Evolutionary conservation across 2,329 filamentous ascomycete genomes (phyloP).

Genomic region (Neofusicoccum kwambonambiense): DNA sequence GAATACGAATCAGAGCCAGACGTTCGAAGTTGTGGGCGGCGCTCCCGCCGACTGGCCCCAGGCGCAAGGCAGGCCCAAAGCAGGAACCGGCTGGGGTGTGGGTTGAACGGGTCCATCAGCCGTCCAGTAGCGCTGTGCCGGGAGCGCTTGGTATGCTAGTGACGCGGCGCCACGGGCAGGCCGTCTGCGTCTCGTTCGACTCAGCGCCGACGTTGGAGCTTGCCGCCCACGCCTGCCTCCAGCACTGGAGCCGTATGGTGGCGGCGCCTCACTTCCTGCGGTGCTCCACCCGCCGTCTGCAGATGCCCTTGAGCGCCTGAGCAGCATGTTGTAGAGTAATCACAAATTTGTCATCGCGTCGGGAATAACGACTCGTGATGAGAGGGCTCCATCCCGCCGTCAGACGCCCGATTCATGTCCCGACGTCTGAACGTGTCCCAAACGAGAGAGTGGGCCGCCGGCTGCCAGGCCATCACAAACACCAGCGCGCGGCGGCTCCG

Average conservation of each 20-base stretch:
- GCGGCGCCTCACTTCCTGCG: neutral
- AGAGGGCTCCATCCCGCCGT: neutral
- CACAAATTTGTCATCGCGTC: conserved; percentile 4
- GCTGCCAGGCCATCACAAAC: too few species aligned
- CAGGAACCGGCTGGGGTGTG: neutral
- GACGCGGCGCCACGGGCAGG: conserved; percentile 1
- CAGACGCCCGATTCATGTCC: conserved; percentile 7
- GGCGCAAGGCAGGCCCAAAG: neutral
- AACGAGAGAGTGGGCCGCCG: neutral
- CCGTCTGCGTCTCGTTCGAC: neutral
- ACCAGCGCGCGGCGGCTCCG: too few species aligned
- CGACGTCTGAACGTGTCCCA: neutral
- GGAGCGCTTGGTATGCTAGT: neutral
- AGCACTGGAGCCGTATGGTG: neutral
- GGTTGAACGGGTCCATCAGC: neutral
- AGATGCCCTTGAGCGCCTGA: neutral
- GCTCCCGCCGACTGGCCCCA: neutral
- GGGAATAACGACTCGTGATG: neutral
- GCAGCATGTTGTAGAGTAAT: neutral
- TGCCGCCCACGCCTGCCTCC: neutral
- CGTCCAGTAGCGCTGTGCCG: neutral
- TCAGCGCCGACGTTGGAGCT: conserved; percentile 9
- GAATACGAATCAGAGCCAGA: conserved; percentile 5
- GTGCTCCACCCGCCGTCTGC: conserved; percentile 1
- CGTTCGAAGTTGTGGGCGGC: neutral